Percentiles rank a stretch among this genome's conserved stretches.
Evolutionary conservation across 2,329 filamentous ascomycete species (phyloP).

Genomic region (Fusarium newnesense): DNA sequence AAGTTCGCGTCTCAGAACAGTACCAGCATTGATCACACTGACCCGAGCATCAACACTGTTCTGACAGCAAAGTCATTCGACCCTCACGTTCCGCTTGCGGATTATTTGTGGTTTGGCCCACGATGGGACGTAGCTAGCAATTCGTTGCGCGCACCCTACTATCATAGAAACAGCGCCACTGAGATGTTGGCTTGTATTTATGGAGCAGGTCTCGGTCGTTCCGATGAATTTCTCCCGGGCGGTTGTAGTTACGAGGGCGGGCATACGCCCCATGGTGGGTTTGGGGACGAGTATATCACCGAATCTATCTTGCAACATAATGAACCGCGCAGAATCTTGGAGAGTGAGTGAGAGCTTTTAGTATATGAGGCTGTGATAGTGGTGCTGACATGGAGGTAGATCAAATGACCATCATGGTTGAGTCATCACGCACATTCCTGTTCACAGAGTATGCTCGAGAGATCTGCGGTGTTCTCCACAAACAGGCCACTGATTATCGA

Average conservation of each 20-base stretch:
- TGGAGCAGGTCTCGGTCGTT: not conserved
- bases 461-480: slow-evolving; percentile 10
- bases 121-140: slow-evolving; percentile 12
- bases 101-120: slow-evolving; percentile 6
- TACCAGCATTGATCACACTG: slow-evolving; percentile 15
- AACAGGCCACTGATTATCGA: slow-evolving; percentile 2
- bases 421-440: slow-evolving; percentile 7
- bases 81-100: not conserved
- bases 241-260: slow-evolving; percentile 18
- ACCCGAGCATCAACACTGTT: slow-evolving; percentile 10
- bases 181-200: slow-evolving; percentile 16
- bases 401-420: slow-evolving; percentile 28
- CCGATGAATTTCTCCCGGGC: slow-evolving; percentile 8
- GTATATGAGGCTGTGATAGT: too few relatives aligned
- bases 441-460: slow-evolving; percentile 21
- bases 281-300: slow-evolving; percentile 7
- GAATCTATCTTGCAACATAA: slow-evolving; percentile 11
- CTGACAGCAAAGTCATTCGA: slow-evolving; percentile 14
- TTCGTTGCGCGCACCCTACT: slow-evolving; percentile 3
- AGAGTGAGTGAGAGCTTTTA: too few relatives aligned
- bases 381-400: too few relatives aligned
- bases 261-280: slow-evolving; percentile 17
- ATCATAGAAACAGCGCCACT: not conserved
- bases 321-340: slow-evolving; percentile 5
- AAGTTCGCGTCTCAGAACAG: slow-evolving; percentile 17